Conservation (phyloP, 2,329 filamentous ascomycete genomes). For the Trichophyton benhamiae region DNA sequence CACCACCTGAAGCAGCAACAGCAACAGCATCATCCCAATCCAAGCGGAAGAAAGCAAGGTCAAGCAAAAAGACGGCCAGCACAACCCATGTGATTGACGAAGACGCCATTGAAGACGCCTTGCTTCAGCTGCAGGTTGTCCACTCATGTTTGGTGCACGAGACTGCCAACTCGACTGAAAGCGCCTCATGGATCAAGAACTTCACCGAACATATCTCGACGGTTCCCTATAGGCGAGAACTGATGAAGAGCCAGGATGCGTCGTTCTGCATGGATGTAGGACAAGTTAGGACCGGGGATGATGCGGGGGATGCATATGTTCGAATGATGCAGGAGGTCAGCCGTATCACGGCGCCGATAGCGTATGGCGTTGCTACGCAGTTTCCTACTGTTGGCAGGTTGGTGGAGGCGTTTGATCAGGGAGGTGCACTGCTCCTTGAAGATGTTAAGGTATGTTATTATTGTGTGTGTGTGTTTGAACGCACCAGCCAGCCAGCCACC, state of each 20-base stretch:
- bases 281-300: slow-evolving; percentile 59
- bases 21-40: slow-evolving; percentile 16
- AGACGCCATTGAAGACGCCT: slow-evolving; percentile 56
- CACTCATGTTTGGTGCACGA: slow-evolving; percentile 60
- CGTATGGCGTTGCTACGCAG: slow-evolving; percentile 53
- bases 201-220: slow-evolving; percentile 72
- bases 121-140: slow-evolving; percentile 56
- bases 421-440: slow-evolving; percentile 52
- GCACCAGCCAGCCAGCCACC: background rate
- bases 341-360: slow-evolving; percentile 59
- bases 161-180: slow-evolving; percentile 47
- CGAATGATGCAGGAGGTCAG: slow-evolving; percentile 66
- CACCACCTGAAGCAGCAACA: background rate
- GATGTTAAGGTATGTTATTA: slow-evolving; percentile 36
- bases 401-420: slow-evolving; percentile 44
- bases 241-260: slow-evolving; percentile 37
- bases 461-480: background rate
- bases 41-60: slow-evolving; percentile 23
- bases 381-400: slow-evolving; percentile 49
- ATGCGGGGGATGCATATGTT: slow-evolving; percentile 53
- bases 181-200: slow-evolving; percentile 57
- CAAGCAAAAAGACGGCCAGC: slow-evolving; percentile 27
- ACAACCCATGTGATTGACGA: slow-evolving; percentile 49
- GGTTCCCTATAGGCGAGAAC: slow-evolving; percentile 51
- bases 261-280: slow-evolving; percentile 70